Conservation (phyloP, 441 rosid genomes). For the Bruguiera hainesii region DNA sequence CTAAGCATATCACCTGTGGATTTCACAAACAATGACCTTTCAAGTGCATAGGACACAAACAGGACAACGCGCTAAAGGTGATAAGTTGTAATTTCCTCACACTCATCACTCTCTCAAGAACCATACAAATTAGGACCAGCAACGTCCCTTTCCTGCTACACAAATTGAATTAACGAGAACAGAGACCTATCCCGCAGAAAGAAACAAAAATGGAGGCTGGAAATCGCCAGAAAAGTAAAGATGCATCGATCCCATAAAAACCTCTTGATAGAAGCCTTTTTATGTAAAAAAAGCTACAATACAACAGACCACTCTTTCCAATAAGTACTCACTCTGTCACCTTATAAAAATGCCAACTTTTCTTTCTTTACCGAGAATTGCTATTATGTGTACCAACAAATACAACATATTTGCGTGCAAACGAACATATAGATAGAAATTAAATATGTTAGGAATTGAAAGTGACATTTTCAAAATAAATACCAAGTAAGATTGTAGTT, state of each 20-base stretch:
- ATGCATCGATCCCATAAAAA: slow-evolving; percentile 22
- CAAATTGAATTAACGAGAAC: slow-evolving; percentile 20
- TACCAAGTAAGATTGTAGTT: too few species aligned
- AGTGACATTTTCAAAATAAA: too few species aligned
- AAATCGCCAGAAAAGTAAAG: neutral
- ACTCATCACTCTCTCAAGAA: too few species aligned
- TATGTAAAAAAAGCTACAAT: neutral
- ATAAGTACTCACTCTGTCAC: neutral
- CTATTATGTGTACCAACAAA: neutral
- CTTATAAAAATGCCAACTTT: neutral
- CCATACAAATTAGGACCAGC: neutral
- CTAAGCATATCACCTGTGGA: too few species aligned
- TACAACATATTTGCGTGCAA: neutral
- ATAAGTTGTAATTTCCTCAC: too few species aligned
- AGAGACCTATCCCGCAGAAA: slow-evolving; percentile 15
- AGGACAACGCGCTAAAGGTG: too few species aligned
- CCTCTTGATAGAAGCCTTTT: neutral
- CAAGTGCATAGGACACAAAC: too few species aligned
- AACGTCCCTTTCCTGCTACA: slow-evolving; percentile 15
- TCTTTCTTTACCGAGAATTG: neutral
- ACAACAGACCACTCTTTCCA: neutral
- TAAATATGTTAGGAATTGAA: too few species aligned
- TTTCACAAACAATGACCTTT: too few species aligned
- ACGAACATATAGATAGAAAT: too few species aligned
- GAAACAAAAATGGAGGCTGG: slow-evolving; percentile 26